Evolutionary conservation across 1,284 basidiomycete genomes (phyloP), one percentile per base, ranked within the genome.

Genomic region (Dichomitus squalens): DNA sequence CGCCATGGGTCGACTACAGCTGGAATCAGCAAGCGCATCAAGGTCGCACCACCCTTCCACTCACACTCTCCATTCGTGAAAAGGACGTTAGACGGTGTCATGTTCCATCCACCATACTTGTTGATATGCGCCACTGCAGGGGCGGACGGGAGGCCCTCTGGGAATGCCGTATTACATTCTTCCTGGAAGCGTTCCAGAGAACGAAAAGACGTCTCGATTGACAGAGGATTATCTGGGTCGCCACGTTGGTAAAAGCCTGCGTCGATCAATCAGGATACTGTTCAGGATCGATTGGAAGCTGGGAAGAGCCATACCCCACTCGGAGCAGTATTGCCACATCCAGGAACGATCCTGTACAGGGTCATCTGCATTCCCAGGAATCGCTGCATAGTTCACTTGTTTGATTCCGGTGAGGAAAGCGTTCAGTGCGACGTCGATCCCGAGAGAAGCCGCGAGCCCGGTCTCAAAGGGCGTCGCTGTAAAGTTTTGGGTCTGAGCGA

Each of bases 251-350:
- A 81, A 61, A 76, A 81, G 0, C 79, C 79, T 81, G 48, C 0
- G 39, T 2, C 7, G 20, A 23, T 1, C 3, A 23, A 2, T 40
- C 4, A 11, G 4, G 6, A 16, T 36, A 14, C 35, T 16, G 4
- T 5, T 36, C 3, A 33, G n/a, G n/a, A 2, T 40, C 8, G 20
- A 21, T 18, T 16, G 18, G 7, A 18, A 8, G 14, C 16, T n/a
- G n/a, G 20, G 38, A 7, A 14, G 48, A 5, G 23, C 53, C 68
- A n/a, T n/a, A 77, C 79, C 79, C 55, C 79, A 80, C 64, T 81
- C 78, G 0, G 79, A 81, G 56, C 79, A 81, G 56, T 81, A 82
- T 58, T 82, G 79, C 72, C 79, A 75, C 79, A 79, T 80, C 79
- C 79, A 82, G 2, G 78, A 79, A 27, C 65, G 66, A 53, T 79